These are phyloP conservation scores for Forsythia viridissima DNA, from an alignment of 257 asterid genomes.

Conservation along the genomic window DNA sequence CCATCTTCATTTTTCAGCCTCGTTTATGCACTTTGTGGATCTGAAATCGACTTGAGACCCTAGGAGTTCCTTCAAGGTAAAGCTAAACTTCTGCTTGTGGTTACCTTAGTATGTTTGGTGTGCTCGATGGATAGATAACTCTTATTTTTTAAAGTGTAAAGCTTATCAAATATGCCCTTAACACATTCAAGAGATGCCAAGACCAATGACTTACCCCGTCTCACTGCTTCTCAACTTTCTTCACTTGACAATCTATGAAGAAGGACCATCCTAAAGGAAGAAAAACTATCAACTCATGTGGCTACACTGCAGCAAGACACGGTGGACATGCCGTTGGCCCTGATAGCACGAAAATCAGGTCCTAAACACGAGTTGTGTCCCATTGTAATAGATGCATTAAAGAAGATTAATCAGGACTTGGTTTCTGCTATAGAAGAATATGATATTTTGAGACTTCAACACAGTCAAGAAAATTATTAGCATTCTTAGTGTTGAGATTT, in stretches of 20 bases:
- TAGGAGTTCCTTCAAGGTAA: constrained; percentile 13
- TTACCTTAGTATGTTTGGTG: background rate
- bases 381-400: background rate
- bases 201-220: constrained; percentile 13
- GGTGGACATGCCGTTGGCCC: constrained; percentile 21
- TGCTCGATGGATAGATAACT: background rate
- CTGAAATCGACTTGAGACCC: constrained; percentile 19
- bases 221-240: constrained; percentile 11
- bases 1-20: constrained; percentile 28
- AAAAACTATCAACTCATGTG: constrained; percentile 15
- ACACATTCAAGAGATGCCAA: background rate
- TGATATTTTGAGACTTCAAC: constrained; percentile 16
- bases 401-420: constrained; percentile 16
- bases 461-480: constrained; percentile 7
- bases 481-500: background rate
- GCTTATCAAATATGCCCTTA: too few relatives aligned
- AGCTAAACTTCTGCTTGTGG: too few relatives aligned
- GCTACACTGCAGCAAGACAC: constrained; percentile 27
- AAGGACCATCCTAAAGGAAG: constrained; percentile 24
- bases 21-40: constrained; percentile 25
- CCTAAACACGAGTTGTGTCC: background rate
- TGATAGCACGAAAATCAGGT: constrained; percentile 10
- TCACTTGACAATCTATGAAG: constrained; percentile 23
- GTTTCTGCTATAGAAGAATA: constrained; percentile 15
- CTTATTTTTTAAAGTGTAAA: background rate